Percentiles rank a stretch among this genome's conserved stretches.
These are phyloP conservation scores for Leccinum discolor DNA, from an alignment of 1,284 basidiomycete genomes.

Conservation along the genomic window DNA sequence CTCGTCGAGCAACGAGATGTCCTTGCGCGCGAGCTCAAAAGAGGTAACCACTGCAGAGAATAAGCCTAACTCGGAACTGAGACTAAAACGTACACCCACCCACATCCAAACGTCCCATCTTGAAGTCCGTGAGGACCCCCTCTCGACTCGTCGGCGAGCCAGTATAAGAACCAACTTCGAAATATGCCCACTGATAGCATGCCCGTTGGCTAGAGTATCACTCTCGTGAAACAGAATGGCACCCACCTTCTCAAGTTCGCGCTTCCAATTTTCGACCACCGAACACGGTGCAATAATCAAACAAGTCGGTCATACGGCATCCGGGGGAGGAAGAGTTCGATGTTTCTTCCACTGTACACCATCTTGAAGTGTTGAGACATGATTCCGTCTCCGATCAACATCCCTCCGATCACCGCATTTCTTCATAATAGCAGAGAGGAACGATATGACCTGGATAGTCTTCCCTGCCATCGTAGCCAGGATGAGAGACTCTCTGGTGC, in stretches of 20 bases:
- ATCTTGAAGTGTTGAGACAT: slow-evolving; percentile 68
- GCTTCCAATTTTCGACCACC: slow-evolving; percentile 80
- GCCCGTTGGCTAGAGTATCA: neutral
- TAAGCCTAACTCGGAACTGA: neutral
- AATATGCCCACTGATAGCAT: slow-evolving; percentile 70
- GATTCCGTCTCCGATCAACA: slow-evolving; percentile 56
- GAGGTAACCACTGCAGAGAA: slow-evolving; percentile 61
- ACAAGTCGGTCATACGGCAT: slow-evolving; percentile 77
- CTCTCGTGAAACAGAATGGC: slow-evolving; percentile 13
- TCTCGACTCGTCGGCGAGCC: slow-evolving; percentile 52
- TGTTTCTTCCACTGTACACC: slow-evolving; percentile 50
- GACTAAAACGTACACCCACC: slow-evolving; percentile 42
- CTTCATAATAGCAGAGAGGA: slow-evolving; percentile 83
- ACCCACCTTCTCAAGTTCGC: slow-evolving; percentile 72
- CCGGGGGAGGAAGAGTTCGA: slow-evolving; percentile 60
- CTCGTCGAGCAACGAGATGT: slow-evolving; percentile 65
- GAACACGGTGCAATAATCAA: slow-evolving; percentile 81
- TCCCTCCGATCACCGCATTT: slow-evolving; percentile 71
- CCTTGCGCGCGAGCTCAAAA: slow-evolving; percentile 66
- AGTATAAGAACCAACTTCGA: slow-evolving; percentile 73
- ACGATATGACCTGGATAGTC: slow-evolving; percentile 88
- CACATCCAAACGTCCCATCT: slow-evolving; percentile 73
- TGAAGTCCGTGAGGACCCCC: slow-evolving; percentile 65
- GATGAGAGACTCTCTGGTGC: neutral
- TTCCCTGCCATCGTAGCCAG: slow-evolving; percentile 49